phyloP scores from a whole-genome alignment of 345 rosid genomes.

The Moricandia arvensis region DNA sequence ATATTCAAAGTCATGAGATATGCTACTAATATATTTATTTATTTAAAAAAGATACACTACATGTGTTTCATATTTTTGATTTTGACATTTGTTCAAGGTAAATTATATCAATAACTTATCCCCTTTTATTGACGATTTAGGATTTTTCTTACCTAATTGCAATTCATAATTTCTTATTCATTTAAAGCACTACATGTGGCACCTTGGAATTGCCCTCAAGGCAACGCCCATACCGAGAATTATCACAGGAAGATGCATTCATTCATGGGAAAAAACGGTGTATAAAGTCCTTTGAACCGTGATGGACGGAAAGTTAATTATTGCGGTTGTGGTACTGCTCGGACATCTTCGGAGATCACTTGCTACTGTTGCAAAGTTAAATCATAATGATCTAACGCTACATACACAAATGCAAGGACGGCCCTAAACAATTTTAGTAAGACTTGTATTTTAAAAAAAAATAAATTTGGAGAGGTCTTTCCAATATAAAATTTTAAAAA shows the following conservation, averaged over 20 bases:
- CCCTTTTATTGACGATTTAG: background rate
- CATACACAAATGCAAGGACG: no score
- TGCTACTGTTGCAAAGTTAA: background rate
- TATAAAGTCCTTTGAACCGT: background rate
- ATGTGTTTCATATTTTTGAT: background rate
- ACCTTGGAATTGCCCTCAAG: background rate
- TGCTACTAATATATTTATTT: background rate
- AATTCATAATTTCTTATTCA: background rate
- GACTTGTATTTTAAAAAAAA: no score
- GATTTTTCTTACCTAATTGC: background rate
- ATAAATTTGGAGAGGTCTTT: no score
- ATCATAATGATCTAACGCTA: no score
- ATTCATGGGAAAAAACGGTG: background rate
- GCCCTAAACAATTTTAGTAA: no score
- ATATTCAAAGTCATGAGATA: background rate
- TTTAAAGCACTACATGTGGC: background rate
- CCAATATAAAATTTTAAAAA: no score
- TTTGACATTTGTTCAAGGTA: background rate
- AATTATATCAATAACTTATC: background rate
- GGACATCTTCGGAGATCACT: background rate
- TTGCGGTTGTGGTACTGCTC: background rate
- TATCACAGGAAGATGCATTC: background rate
- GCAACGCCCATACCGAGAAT: background rate
- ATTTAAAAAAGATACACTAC: background rate
- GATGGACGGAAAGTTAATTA: background rate